Evolutionary conservation across 306 rosid species (phyloP), one percentile per base, ranked within the genome.

Genomic region (Mimosa bimucronata): DNA sequence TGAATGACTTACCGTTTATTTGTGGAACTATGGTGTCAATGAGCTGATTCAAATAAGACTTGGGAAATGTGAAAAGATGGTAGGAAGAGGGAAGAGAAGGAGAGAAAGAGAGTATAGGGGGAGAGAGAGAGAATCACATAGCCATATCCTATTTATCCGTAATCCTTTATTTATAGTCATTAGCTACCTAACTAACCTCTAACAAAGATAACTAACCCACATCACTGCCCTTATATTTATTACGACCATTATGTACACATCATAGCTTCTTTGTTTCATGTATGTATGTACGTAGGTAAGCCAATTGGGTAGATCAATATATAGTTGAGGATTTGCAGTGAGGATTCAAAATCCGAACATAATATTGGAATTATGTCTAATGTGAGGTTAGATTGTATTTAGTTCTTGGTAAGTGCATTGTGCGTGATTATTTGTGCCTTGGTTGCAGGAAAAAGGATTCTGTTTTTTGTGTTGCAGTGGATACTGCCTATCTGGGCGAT

Each of bases 401-500:
- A 41, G 31, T 44, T 5, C 10, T 73, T 29, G 14, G 28, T 41
- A 3, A 45, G 41, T 44, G 38, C 9, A 25, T 29, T 71, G 16
- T 5, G 12, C 72, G 9, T 67, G 14, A 12, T 74, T 71, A 30
- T 45, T 66, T 57, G 52, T 69, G 19, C 4, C 2, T 37, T 4
- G 65, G 58, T 78, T 23, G 80, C 92, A 96, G 99, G 97, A 37
- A 96, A 89, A 83, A 77, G 77, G 19, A 82, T 88, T 76, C 80
- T 91, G 44, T 30, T 84, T 60, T 76, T 90, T 69, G 61, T 80
- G 23, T 42, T 92, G 58, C 78, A 77, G 58, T 93, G 98, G 99
- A 41, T 93, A 50, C 82, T 94, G 21, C 97, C 97, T 45, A 72
- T 94, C 50, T 94, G 98, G 99, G 80, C 70, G 6, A 41, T 91